Conservation (phyloP, 2,329 filamentous ascomycete genomes). For the Neodidymelliopsis sp. region DNA sequence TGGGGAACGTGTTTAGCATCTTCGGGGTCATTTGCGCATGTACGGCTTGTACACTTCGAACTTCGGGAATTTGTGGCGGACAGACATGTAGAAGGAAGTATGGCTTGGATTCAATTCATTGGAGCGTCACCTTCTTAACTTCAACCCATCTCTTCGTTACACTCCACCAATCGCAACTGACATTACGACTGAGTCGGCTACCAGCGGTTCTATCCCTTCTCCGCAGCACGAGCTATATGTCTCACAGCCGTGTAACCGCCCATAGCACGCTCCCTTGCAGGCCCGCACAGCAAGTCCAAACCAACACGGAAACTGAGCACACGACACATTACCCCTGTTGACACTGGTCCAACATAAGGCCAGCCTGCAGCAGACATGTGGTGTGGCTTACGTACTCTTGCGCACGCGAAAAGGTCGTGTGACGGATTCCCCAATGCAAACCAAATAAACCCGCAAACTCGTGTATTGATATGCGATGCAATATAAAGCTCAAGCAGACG, state of each 20-base stretch:
- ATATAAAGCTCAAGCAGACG: constrained; percentile 7
- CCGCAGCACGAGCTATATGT: neutral
- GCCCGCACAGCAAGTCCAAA: neutral
- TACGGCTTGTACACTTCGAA: constrained; percentile 6
- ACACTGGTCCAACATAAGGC: neutral
- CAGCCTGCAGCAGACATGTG: constrained; percentile 6
- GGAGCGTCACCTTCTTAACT: constrained; percentile 4
- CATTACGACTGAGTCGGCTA: neutral
- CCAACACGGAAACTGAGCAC: constrained; percentile 11
- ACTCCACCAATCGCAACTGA: neutral
- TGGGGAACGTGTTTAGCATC: constrained; percentile 5
- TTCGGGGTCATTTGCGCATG: constrained; percentile 5
- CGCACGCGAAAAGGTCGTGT: constrained; percentile 15
- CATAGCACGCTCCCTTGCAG: neutral
- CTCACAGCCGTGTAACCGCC: too few species aligned
- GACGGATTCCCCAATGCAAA: constrained; percentile 1
- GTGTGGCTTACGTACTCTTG: constrained; percentile 6
- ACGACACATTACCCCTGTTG: constrained; percentile 1
- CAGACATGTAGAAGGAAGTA: constrained; percentile 6
- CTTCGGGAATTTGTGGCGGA: constrained; percentile 5
- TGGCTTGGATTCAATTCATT: constrained; percentile 10
- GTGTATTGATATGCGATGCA: neutral
- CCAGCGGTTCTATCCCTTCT: neutral
- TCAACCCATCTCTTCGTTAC: neutral
- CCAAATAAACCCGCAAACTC: neutral